Evolutionary conservation across 345 rosid species (phyloP), one percentile per base, ranked within the genome.

Genomic region (Moricandia moricandioides): DNA sequence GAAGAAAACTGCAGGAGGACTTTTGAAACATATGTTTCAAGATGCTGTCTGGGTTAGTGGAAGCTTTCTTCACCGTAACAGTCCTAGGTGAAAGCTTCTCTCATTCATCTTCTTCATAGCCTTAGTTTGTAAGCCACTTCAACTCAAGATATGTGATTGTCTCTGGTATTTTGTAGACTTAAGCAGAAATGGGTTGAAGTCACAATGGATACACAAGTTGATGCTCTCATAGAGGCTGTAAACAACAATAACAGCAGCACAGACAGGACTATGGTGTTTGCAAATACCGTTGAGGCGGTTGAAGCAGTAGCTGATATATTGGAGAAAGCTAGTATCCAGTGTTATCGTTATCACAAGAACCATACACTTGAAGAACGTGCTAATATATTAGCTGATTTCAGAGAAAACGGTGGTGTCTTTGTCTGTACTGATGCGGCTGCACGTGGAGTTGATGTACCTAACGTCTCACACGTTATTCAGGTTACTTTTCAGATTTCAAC

Each of bases 371-470:
- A 92, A 37, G 92, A 90, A 30, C 92, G 97, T 75, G 85, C 95
- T 56, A 74, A 85, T 65, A 83, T 85, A 33, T 78, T 94, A 75
- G 81, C 77, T 49, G 83, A 79, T 74, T 94, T 94, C 76, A 85
- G 78, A 80, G 93, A 89, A 75, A 85, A 85, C 18, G 97, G 97
- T 29, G 97, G 99, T 74, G 80, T 90, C 68, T 84, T 95, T 71
- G 93, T 95, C 7, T 92, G 99, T 78, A 95, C 99, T 49, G 99
- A 92, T 86, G 99, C 99, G 8, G 99, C 97, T 67, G 92, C 99
- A 12, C 96, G 99, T 62, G 99, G 99, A 71, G 86, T 95, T 75
- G 99, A 95, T 77, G 87, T 95, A 79, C 97, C 97, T 68, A 86
- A 92, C 68, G 89, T 95, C 71, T 85, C 92, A 14, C 97, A 92